Evolutionary conservation across 1,284 basidiomycete species (phyloP).

Genomic region (Ceratobasidium sp.): DNA sequence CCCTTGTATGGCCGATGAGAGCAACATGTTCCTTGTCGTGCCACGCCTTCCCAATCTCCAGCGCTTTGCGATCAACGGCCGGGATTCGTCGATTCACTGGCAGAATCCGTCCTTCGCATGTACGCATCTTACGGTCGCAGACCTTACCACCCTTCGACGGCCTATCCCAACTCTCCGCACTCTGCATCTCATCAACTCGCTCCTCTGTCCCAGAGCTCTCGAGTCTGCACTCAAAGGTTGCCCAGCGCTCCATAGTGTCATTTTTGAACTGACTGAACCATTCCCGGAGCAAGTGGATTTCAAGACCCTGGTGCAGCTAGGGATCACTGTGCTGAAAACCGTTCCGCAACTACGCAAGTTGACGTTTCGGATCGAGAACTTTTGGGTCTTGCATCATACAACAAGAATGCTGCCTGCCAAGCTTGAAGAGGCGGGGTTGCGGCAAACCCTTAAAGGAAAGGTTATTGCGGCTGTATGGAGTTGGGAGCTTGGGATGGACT

Average conservation of each 20-base stretch:
- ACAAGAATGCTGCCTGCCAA: slow-evolving; percentile 11
- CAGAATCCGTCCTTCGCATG: neutral
- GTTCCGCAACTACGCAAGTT: slow-evolving; percentile 29
- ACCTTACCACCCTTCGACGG: neutral
- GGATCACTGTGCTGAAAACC: slow-evolving; percentile 1
- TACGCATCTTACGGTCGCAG: slow-evolving; percentile 18
- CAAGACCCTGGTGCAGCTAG: slow-evolving; percentile 11
- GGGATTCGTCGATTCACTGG: slow-evolving; percentile 3
- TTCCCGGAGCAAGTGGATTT: slow-evolving; percentile 1
- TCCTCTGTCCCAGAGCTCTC: neutral
- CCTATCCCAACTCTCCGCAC: slow-evolving; percentile 19
- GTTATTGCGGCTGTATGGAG: slow-evolving; percentile 28
- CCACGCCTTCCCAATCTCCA: slow-evolving; percentile 16
- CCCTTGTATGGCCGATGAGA: neutral
- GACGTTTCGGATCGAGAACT: slow-evolving; percentile 35
- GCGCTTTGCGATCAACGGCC: slow-evolving; percentile 32
- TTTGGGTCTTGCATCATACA: slow-evolving; percentile 29
- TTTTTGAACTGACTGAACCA: slow-evolving; percentile 24
- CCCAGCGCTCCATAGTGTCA: slow-evolving; percentile 15
- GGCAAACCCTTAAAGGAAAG: slow-evolving; percentile 12
- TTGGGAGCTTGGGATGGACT: slow-evolving; percentile 34
- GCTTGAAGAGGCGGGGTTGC: slow-evolving; percentile 6
- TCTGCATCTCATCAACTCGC: slow-evolving; percentile 17
- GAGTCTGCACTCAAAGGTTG: slow-evolving; percentile 4
- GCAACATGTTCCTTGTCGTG: neutral